Evolutionary conservation across 768 basidiomycete species (phyloP).

Genomic region (Xerocomellus amylosporus): DNA sequence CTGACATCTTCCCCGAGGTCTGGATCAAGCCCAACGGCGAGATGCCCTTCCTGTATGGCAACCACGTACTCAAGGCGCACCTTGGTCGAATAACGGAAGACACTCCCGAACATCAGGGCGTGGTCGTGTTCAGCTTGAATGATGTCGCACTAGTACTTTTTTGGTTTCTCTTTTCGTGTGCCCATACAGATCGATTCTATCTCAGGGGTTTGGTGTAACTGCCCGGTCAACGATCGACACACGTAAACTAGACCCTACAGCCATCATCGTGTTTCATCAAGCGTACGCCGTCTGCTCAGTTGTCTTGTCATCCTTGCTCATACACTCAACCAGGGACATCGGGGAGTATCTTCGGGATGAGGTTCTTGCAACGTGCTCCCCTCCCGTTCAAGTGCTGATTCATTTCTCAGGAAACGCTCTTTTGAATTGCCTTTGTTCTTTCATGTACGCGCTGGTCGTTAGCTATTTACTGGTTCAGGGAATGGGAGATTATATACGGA

Average conservation of each 20-base stretch:
- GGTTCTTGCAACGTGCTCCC: constrained; percentile 41
- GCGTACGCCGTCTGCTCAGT: constrained; percentile 48
- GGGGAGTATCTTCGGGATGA: constrained; percentile 98
- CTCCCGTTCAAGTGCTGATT: constrained; percentile 12
- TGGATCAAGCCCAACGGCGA: constrained; percentile 99
- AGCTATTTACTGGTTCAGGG: constrained; percentile 18
- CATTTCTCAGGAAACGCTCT: constrained; percentile 66
- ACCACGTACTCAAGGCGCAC: constrained; percentile 97
- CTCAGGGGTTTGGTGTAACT: constrained; percentile 95
- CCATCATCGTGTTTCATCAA: constrained; percentile 98
- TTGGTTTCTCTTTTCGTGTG: not conserved
- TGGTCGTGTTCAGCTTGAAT: constrained; percentile 94
- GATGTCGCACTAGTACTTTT: constrained; percentile 79
- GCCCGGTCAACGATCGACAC: constrained; percentile 95
- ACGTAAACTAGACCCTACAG: constrained; percentile 93
- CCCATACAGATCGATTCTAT: constrained; percentile 6
- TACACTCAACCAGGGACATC: constrained; percentile 64
- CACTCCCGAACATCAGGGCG: constrained; percentile 97
- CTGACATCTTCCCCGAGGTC: constrained; percentile 48
- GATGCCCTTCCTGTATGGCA: constrained; percentile 99
- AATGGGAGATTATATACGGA: constrained; percentile 15
- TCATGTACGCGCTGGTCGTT: not conserved
- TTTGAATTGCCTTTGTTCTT: constrained; percentile 40
- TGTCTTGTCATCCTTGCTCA: constrained; percentile 3
- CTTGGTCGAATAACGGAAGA: constrained; percentile 99